phyloP scores from a whole-genome alignment of 1,284 basidiomycete genomes.

The Leucoagaricus sp. region DNA sequence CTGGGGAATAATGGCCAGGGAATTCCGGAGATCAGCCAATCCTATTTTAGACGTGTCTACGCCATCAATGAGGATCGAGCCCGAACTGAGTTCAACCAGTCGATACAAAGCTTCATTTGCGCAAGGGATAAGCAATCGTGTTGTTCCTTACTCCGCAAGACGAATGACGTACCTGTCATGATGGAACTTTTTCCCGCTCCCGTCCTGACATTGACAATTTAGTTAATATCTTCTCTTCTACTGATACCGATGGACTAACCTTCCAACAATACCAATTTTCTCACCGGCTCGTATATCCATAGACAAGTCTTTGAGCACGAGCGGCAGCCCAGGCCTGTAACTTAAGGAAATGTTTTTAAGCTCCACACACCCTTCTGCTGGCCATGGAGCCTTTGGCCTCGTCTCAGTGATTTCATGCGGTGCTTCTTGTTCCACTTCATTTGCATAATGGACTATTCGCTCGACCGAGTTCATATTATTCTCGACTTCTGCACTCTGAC shows the following conservation, averaged over 20 bases:
- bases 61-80: constrained; percentile 66
- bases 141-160: neutral
- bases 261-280: constrained; percentile 87
- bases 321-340: constrained; percentile 72
- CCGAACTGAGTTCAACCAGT: constrained; percentile 65
- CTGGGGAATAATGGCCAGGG: constrained; percentile 88
- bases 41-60: constrained; percentile 71
- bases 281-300: constrained; percentile 75
- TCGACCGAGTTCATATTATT: constrained; percentile 94
- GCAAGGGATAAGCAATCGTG: constrained; percentile 4
- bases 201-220: constrained; percentile 43
- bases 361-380: constrained; percentile 59
- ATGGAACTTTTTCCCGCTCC: constrained; percentile 80
- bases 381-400: constrained; percentile 70
- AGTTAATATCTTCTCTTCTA: neutral
- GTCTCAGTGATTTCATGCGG: constrained; percentile 62
- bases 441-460: constrained; percentile 79
- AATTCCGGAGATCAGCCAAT: constrained; percentile 62
- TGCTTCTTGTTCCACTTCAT: constrained; percentile 78
- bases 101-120: constrained; percentile 49
- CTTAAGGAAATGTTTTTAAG: constrained; percentile 64
- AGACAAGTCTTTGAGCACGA: constrained; percentile 69
- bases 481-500: constrained; percentile 84
- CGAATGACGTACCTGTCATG: constrained; percentile 47
- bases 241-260: constrained; percentile 33